Base-by-base conservation (phyloP, 78 protist genomes). In the Acrasis kona region DNA sequence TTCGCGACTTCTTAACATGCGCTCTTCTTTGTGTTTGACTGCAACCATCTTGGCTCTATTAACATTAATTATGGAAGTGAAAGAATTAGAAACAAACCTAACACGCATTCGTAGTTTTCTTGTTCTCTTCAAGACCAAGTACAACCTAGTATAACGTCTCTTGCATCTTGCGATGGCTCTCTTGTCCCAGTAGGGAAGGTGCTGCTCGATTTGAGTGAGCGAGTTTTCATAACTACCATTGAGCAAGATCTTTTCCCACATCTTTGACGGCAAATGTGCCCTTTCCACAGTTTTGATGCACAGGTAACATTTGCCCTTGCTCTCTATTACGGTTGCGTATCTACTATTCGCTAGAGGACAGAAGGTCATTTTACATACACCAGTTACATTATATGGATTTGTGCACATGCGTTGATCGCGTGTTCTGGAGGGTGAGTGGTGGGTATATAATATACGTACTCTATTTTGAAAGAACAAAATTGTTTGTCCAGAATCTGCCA, bases 241-340 rank as follows among this genome's bases (percentile, higher is more conserved):
- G 71, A 96, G 90, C 74, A 74, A 65, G 29, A 94, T 75, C 58
- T 77, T 78, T 74, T 91, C 93, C 99, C 99, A 97, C 76, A 95
- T 35, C 28, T 87, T 77, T 3, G 75, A 70, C 1, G 99, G 99
- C n/a, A 77, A 66, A 75, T 97, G 98, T 0, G 98, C 96, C 28
- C 99, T 84, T 82, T 97, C 99, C 10, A 93, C 85, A 2, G 99
- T 95, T 76, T 97, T 97, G 71, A 95, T 92, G 91, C 82, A 89
- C 40, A 97, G 76, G 76, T 88, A 96, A 30, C 70, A 65, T n/a
- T 74, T 64, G 82, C 95, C 87, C 5, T 84, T 77, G 12, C 84
- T 57, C 79, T 93, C 97, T 38, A 77, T 40, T 10, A 93, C 80
- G 7, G 97, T 93, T 9, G 95, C 95, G 79, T 94, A 94, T 38